phyloP scores from a whole-genome alignment of 305 asterid species.

The Solanum aculeatissimum region DNA sequence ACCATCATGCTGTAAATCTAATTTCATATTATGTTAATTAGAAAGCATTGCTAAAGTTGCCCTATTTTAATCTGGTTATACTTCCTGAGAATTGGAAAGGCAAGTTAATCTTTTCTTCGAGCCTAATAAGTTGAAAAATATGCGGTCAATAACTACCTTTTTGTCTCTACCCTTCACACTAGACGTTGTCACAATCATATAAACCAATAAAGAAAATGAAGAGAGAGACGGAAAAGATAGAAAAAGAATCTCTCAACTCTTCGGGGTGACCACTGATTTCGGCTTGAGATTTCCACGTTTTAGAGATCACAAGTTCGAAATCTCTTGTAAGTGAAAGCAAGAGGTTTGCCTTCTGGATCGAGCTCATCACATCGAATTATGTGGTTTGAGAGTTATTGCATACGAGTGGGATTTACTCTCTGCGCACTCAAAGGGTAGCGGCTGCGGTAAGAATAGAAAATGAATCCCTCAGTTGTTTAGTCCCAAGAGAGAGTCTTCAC shows the following conservation, averaged over 20 bases:
- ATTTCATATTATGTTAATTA: not conserved
- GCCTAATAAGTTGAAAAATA: not conserved
- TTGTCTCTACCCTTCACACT: not conserved
- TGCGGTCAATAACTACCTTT: not conserved
- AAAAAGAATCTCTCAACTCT: not conserved
- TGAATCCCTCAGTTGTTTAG: not conserved
- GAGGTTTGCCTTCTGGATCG: too few species aligned
- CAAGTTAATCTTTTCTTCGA: not conserved
- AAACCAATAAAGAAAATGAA: not conserved
- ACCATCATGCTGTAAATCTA: not conserved
- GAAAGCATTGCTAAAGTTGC: not conserved
- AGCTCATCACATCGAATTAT: too few species aligned
- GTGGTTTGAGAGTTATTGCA: too few species aligned
- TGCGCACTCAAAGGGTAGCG: too few species aligned
- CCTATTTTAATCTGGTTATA: not conserved
- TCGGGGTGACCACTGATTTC: too few species aligned
- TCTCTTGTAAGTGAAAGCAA: too few species aligned
- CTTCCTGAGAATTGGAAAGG: not conserved
- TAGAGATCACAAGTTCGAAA: too few species aligned
- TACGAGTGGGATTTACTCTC: too few species aligned
- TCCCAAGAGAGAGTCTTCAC: slow-evolving; percentile 5
- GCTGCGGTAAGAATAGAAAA: too few species aligned
- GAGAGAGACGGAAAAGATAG: not conserved
- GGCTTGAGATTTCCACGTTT: too few species aligned
- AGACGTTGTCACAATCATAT: not conserved